Evolutionary conservation across 768 basidiomycete species (phyloP), one percentile per base, ranked within the genome.

Genomic region (Coprinellus micaceus): DNA sequence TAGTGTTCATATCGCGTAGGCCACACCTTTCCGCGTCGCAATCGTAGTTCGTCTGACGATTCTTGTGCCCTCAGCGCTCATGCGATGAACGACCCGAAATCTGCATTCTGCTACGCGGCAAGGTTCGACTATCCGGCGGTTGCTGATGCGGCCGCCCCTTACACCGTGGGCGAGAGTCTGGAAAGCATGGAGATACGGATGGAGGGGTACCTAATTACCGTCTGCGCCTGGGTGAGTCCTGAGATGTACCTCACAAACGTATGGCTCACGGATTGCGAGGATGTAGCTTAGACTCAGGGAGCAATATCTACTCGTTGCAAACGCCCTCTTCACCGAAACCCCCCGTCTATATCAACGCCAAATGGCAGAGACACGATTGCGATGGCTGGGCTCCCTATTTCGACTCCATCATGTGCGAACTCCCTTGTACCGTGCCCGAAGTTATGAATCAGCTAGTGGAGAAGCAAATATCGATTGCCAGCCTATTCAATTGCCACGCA

Each of bases 131-230:
- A 54, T 36, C 30, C 21, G 15, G 28, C 30, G n/a, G 17, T 54
- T 26, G 53, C 45, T 10, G 44, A 54, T 24, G 21, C 53, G n/a
- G 53, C 53, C 36, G 53, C 53, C 6, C 43, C 44, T n/a, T 26
- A 33, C 22, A 46, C 53, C 9, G 29, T 48, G 25, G 21, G 13
- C 26, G 21, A 19, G 13, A 24, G 25, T 4, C 28, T 30, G 24
- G 24, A 30, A 11, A 26, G 29, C 17, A 48, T 48, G 15, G 15
- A 21, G 1, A 25, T 4, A 15, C 24, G 3, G 7, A 21, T 24
- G n/a, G 13, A 46, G 44, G 25, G 25, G 15, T 13, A 46, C 11
- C 44, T 21, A 13, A 19, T 24, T 13, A 19, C 24, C 19, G 15
- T 46, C 19, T 46, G 25, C 13, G 44, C 44, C 13, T 46, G 44